Conservation (phyloP, 331 rosid species). For the Malus hybrid region DNA sequence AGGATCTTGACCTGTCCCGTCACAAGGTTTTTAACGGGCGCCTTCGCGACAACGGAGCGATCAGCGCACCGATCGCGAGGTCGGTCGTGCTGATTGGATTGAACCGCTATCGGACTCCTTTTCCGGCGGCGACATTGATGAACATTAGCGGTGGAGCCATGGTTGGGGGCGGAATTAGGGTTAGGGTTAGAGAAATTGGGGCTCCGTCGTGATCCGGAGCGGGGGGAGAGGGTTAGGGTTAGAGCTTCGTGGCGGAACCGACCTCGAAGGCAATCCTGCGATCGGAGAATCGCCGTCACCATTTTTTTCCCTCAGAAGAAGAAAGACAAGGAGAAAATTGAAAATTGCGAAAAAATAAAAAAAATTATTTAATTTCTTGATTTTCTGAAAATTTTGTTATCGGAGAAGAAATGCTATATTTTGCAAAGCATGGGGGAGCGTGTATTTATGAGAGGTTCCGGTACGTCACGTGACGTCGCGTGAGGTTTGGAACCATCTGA, state of each 20-base stretch:
- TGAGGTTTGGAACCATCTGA: not conserved
- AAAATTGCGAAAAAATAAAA: not conserved
- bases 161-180: constrained; percentile 6
- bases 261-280: constrained; percentile 39
- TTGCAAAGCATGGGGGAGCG: not conserved
- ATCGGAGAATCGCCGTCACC: constrained; percentile 48
- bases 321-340: not conserved
- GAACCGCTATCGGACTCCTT: constrained; percentile 36
- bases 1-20: constrained; percentile 61
- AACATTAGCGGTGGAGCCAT: not conserved
- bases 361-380: too few species aligned
- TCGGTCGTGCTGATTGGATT: constrained; percentile 4
- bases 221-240: constrained; percentile 5
- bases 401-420: not conserved
- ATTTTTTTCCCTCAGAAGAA: constrained; percentile 8
- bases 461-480: not conserved
- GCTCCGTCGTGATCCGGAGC: constrained; percentile 16
- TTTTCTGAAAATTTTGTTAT: not conserved
- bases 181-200: constrained; percentile 8
- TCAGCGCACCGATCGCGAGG: constrained; percentile 4
- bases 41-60: constrained; percentile 19
- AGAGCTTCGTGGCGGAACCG: constrained; percentile 33
- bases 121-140: constrained; percentile 37
- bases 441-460: not conserved
- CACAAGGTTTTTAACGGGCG: constrained; percentile 24